A percentile compares a stretch with the other conserved stretches of the same genome.
These are phyloP conservation scores for Avena sativa DNA, from an alignment of 176 grass and related monocot species.

Conservation along the genomic window DNA sequence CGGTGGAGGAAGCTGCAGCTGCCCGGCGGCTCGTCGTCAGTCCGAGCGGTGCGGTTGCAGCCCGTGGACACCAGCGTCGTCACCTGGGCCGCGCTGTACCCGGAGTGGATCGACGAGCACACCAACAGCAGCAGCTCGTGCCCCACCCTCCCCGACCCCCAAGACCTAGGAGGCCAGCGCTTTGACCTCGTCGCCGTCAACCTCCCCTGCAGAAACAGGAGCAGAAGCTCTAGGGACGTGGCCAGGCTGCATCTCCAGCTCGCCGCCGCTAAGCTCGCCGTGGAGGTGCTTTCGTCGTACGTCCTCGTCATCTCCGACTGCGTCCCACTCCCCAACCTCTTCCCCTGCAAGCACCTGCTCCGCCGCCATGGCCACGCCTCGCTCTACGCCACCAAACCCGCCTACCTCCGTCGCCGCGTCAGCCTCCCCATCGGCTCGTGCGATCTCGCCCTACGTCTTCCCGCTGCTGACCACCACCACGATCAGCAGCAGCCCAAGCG, in stretches of 20 bases:
- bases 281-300: neutral
- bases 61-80: constrained; percentile 40
- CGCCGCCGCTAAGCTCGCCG: constrained; percentile 66
- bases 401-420: constrained; percentile 44
- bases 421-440: constrained; percentile 70
- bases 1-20: constrained; percentile 45
- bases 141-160: constrained; percentile 60
- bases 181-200: constrained; percentile 78
- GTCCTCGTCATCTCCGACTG: constrained; percentile 37
- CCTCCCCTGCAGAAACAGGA: constrained; percentile 52
- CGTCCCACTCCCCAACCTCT: constrained; percentile 72
- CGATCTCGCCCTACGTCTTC: constrained; percentile 51
- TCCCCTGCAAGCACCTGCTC: constrained; percentile 63
- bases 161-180: neutral
- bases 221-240: constrained; percentile 56
- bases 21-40: neutral
- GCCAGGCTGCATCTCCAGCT: constrained; percentile 80
- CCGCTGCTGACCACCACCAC: neutral
- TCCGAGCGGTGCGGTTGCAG: constrained; percentile 46
- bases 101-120: constrained; percentile 75
- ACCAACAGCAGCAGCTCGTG: constrained; percentile 33
- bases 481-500: neutral
- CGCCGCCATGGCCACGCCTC: constrained; percentile 53
- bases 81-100: constrained; percentile 72
- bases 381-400: constrained; percentile 55